phyloP scores from a whole-genome alignment of 1,284 basidiomycete species.

The Wolfiporia cocos region DNA sequence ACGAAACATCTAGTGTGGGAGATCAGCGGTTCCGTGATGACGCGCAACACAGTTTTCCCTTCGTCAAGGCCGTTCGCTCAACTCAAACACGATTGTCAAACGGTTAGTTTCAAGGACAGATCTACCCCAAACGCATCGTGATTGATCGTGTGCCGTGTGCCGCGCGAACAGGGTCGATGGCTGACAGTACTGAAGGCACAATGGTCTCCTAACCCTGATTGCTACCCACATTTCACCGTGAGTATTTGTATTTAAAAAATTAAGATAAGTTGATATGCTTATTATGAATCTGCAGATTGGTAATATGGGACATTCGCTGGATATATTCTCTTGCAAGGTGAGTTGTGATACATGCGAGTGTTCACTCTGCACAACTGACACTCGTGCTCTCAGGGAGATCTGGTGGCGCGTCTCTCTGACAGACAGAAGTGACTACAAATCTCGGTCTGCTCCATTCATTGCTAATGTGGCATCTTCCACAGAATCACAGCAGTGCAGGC shows the following conservation, averaged over 20 bases:
- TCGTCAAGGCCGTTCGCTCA: slow-evolving; percentile 55
- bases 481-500: slow-evolving; percentile 78
- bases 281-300: slow-evolving; percentile 42
- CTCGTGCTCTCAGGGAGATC: slow-evolving; percentile 45
- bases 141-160: not conserved
- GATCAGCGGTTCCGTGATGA: slow-evolving; percentile 41
- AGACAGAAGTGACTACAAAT: slow-evolving; percentile 32
- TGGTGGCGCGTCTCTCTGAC: slow-evolving; percentile 57
- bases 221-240: slow-evolving; percentile 77
- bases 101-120: slow-evolving; percentile 44
- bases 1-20: slow-evolving; percentile 58
- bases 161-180: slow-evolving; percentile 86
- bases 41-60: slow-evolving; percentile 42
- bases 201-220: slow-evolving; percentile 71
- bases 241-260: too few relatives aligned
- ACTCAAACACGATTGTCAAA: slow-evolving; percentile 71
- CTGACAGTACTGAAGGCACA: slow-evolving; percentile 67
- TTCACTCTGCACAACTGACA: slow-evolving; percentile 1
- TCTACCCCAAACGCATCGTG: not conserved
- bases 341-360: not conserved
- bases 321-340: slow-evolving; percentile 70
- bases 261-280: too few relatives aligned
- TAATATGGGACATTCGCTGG: slow-evolving; percentile 70
- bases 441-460: not conserved
- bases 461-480: not conserved